Base-by-base conservation (phyloP, 164 flowering plant species). In the Umbilicus rupestris region DNA sequence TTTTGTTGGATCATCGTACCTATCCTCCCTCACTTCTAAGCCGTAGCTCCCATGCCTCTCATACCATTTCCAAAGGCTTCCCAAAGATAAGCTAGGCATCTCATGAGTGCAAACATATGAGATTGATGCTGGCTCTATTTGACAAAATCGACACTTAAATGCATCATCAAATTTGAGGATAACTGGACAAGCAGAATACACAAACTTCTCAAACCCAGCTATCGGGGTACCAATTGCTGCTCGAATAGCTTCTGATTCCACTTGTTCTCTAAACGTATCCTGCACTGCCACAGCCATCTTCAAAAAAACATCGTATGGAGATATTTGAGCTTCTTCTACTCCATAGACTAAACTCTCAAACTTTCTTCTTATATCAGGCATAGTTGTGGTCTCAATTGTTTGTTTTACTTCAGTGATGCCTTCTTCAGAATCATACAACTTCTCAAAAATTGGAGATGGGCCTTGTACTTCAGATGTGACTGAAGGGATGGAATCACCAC, bases 21-120 rank as follows among this genome's bases (percentile, higher is more conserved):
- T 87, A 62, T 79, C 78, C 16, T 72, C 81, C 73, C 67, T 80
- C 28, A 89, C 80, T 82, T 85, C 86, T 70, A 89, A 68, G 1
- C 96, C 96, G 71, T 79, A 89, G 70, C 78, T 77, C 55, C 89
- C 87, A 65, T 75, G 85, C 71, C 78, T 77, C 68, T 89, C 90
- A 73, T 87, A 89, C 92, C 96, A 89, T 65, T 81, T 68, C 96
- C 96, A 89, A 67, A 89, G 67, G 72, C 75, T 72, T 65, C 74
- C 72, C 75, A 89, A 69, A 63, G 84, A 39, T 52, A 81, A 12
- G 66, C 81, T 71, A 14, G 84, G 83, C 59, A 45, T 74, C 72
- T 81, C 78, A 69, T 83, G 87, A 63, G 66, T 75, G 76, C 89
- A 85, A n/a, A 78, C 69, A 52, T 65, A 68, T 58, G 75, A 41